Evolutionary conservation across 257 asterid species (phyloP).

Genomic region (Schizonepeta tenuifolia): DNA sequence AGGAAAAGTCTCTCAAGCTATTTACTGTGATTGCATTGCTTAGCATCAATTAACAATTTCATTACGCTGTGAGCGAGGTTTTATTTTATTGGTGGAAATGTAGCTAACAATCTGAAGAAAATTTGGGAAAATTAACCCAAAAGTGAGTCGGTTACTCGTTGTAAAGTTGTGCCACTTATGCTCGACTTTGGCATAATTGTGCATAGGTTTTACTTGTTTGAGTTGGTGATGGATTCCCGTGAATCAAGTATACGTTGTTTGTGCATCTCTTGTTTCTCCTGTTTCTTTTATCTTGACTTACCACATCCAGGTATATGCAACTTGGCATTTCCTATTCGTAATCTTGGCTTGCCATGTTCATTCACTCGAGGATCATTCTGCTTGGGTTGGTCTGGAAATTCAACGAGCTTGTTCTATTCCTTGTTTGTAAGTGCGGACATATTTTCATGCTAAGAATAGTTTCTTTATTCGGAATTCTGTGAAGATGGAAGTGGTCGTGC

Average conservation of each 20-base stretch:
- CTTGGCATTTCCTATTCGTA: slow-evolving; percentile 8
- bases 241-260: not conserved
- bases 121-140: not conserved
- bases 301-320: slow-evolving; percentile 7
- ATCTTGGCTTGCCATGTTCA: slow-evolving; percentile 9
- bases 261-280: slow-evolving; percentile 22
- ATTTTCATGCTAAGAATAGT: not conserved
- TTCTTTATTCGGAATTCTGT: slow-evolving; percentile 17
- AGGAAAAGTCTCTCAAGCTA: not conserved
- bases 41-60: not conserved
- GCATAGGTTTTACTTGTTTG: not conserved
- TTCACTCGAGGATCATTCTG: slow-evolving; percentile 10
- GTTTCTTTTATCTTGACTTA: slow-evolving; percentile 7
- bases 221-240: not conserved
- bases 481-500: not conserved
- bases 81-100: not conserved
- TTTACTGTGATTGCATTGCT: not conserved
- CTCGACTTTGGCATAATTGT: not conserved
- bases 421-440: not conserved
- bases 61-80: not conserved
- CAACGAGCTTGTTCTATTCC: not conserved
- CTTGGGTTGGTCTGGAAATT: slow-evolving; percentile 1
- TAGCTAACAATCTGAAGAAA: not conserved
- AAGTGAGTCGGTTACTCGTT: not conserved
- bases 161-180: not conserved